Base-by-base conservation (phyloP, 176 grass and related monocot species). In the Neostapfia colusana region DNA sequence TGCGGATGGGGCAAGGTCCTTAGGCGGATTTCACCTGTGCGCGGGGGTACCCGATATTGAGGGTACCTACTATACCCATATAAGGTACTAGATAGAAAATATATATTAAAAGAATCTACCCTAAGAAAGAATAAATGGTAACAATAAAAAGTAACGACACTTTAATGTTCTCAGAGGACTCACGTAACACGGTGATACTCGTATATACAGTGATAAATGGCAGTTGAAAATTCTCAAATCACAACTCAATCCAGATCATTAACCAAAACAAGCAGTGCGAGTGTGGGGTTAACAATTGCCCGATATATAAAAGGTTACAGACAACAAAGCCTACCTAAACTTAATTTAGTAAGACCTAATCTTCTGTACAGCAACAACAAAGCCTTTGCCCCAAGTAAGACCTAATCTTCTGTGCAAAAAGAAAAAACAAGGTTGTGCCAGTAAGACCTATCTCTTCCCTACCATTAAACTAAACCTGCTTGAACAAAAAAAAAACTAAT, bases 291-390 rank as follows among this genome's bases (percentile, higher is more conserved):
- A 44, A 62, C 0, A 55, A 61, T 17, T 54, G 38, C 20, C 39
- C 0, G 25, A 81, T 37, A 75, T 27, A 54, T 21, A 79, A 28
- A 77, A 48, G 67, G 12, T 3, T 21, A 75, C 28, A 77, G 27
- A 75, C n/a, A 5, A 75, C 18, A 69, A 40, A 79, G 50, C 1
- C 26, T 77, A 51, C 41, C 36, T 42, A 86, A 75, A 58, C 35
- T 45, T 73, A n/a, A n/a, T n/a, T n/a, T n/a, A n/a, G n/a, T n/a
- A n/a, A n/a, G n/a, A n/a, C n/a, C n/a, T n/a, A n/a, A n/a, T n/a
- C n/a, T n/a, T n/a, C n/a, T n/a, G n/a, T n/a, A n/a, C n/a, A n/a
- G n/a, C n/a, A n/a, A n/a, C n/a, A n/a, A n/a, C n/a, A n/a, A n/a
- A n/a, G n/a, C n/a, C n/a, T n/a, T n/a, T n/a, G n/a, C n/a, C n/a